These are phyloP conservation scores for Diaporthe aspalathi DNA, from an alignment of 2,329 filamentous ascomycete species.

Conservation along the genomic window DNA sequence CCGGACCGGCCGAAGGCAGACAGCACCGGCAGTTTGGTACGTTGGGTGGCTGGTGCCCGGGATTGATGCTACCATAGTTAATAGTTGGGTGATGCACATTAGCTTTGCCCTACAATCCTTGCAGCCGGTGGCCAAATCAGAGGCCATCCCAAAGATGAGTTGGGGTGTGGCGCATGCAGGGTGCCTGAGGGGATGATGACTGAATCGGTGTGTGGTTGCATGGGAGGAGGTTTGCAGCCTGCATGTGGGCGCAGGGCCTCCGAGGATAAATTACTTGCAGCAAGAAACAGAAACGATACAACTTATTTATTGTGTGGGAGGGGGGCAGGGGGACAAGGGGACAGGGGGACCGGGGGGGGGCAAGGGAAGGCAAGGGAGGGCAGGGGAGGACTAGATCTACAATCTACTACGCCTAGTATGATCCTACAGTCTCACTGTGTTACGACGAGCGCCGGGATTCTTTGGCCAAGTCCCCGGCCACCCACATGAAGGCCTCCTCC, in stretches of 20 bases:
- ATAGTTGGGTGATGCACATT: slow-evolving; percentile 16
- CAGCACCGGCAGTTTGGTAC: slow-evolving; percentile 4
- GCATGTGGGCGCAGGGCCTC: slow-evolving; percentile 4
- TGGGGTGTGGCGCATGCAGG: slow-evolving; percentile 6
- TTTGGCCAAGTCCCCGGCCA: slow-evolving; percentile 12
- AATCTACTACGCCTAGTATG: background rate
- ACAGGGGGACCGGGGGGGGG: no score
- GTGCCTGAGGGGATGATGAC: background rate
- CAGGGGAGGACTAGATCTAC: no score
- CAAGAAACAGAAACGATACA: background rate
- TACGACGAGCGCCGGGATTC: background rate
- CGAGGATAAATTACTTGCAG: background rate
- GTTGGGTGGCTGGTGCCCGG: background rate
- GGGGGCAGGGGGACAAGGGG: background rate
- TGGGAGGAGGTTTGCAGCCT: background rate
- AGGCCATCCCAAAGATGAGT: background rate
- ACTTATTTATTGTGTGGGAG: slow-evolving; percentile 13
- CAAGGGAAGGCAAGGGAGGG: no score
- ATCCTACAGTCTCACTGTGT: slow-evolving; percentile 23
- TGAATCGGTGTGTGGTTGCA: slow-evolving; percentile 12
- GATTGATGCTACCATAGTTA: slow-evolving; percentile 4
- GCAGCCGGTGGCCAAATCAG: slow-evolving; percentile 7
- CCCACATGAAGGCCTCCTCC: slow-evolving; percentile 20
- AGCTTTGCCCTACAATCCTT: slow-evolving; percentile 3
- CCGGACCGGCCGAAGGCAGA: slow-evolving; percentile 11